phyloP scores from a whole-genome alignment of 2,329 filamentous ascomycete genomes.

The Fusarium sp. region DNA sequence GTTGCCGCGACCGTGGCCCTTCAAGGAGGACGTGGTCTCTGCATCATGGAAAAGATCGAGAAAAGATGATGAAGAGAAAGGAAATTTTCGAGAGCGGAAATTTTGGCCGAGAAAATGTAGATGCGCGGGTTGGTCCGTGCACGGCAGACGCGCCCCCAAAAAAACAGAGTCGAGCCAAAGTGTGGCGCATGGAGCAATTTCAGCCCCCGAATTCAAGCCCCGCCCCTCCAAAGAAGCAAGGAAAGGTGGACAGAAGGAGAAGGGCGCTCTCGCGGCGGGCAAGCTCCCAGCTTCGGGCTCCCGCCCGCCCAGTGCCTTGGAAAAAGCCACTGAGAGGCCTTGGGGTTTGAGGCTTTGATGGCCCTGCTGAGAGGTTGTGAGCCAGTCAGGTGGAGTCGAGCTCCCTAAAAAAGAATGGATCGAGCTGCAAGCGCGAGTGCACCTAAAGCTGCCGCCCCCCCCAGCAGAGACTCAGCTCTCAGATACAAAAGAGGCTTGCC shows the following conservation, averaged over 20 bases:
- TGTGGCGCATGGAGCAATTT: conserved; percentile 30
- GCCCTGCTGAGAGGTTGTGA: conserved; percentile 1
- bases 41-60: conserved; percentile 14
- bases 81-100: conserved; percentile 43
- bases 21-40: conserved; percentile 3
- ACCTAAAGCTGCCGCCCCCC: neutral
- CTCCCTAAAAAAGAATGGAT: conserved; percentile 22
- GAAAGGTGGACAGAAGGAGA: no score
- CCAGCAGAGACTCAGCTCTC: conserved; percentile 14
- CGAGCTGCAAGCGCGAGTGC: conserved; percentile 30
- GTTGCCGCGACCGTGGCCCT: neutral
- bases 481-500: conserved; percentile 52
- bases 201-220: conserved; percentile 1
- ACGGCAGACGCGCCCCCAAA: conserved; percentile 25
- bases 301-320: no score
- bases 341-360: conserved; percentile 28
- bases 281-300: conserved; percentile 6
- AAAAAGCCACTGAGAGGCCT: conserved; percentile 17
- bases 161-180: conserved; percentile 20
- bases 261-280: no score
- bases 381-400: conserved; percentile 19
- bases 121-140: conserved; percentile 43
- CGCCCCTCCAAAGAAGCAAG: neutral
- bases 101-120: conserved; percentile 44
- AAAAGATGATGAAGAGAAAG: conserved; percentile 44